These are phyloP conservation scores for Aspergillus tamarii DNA, from an alignment of 2,329 filamentous ascomycete genomes.

Conservation along the genomic window DNA sequence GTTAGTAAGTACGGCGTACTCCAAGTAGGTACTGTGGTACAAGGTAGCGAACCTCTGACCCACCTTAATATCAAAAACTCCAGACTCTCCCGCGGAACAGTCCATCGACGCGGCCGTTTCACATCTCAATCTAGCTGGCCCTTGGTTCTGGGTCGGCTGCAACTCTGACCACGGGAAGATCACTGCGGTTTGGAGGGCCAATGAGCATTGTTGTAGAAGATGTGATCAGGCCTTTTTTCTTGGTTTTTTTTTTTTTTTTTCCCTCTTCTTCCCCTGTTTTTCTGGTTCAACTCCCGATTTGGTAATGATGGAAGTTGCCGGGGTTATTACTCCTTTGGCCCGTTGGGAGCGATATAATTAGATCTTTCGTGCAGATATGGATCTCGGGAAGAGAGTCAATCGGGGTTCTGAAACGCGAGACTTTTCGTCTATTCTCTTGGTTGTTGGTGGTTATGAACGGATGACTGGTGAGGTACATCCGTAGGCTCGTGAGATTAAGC, in stretches of 20 bases:
- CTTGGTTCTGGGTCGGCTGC: conserved; percentile 18
- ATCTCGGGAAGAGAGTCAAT: neutral
- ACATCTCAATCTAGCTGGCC: conserved; percentile 13
- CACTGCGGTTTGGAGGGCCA: neutral
- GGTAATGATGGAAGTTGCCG: neutral
- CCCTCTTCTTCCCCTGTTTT: neutral
- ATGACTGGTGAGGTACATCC: too few species aligned
- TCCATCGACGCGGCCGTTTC: conserved; percentile 19
- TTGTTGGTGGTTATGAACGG: too few species aligned
- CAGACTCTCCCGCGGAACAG: conserved; percentile 6
- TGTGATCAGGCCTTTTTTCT: neutral
- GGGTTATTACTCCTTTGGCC: neutral
- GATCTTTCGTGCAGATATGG: neutral
- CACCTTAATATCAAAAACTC: neutral
- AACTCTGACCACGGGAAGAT: conserved; percentile 17
- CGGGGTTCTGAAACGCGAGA: neutral
- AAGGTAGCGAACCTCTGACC: neutral
- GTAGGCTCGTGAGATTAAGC: neutral
- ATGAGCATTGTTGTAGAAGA: neutral
- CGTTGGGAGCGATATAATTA: neutral
- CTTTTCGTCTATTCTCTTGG: too few species aligned
- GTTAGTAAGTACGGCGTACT: neutral
- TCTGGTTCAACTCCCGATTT: neutral
- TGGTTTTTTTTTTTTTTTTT: neutral
- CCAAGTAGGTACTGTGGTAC: neutral